A percentile compares a stretch with the other conserved stretches of the same genome.
phyloP scores from a whole-genome alignment of 352 stramenopile species.

The Phytophthora palmivora region DNA sequence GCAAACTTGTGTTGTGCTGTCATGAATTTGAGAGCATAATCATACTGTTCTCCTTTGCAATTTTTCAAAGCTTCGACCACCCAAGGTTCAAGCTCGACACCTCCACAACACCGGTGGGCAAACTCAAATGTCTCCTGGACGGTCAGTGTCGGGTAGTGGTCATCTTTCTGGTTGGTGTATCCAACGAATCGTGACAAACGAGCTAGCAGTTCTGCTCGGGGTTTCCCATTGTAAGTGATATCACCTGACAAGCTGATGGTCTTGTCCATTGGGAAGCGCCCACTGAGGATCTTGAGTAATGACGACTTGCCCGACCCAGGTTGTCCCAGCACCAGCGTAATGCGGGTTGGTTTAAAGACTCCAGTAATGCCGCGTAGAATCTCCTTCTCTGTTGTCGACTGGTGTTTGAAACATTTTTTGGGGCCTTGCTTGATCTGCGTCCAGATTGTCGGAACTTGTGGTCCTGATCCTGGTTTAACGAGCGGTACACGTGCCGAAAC shows the following conservation, averaged over 20 bases:
- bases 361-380: constrained; percentile 45
- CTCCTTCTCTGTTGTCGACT: constrained; percentile 44
- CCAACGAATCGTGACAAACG: constrained; percentile 43
- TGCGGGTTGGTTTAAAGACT: constrained; percentile 42
- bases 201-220: constrained; percentile 25
- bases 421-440: constrained; percentile 35
- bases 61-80: constrained; percentile 45
- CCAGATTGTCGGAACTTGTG: constrained; percentile 35
- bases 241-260: constrained; percentile 42
- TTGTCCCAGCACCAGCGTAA: constrained; percentile 51
- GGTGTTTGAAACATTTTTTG: constrained; percentile 22
- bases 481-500: constrained; percentile 39
- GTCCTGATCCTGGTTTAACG: constrained; percentile 32
- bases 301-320: no score
- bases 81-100: constrained; percentile 52
- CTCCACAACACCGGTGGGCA: constrained; percentile 77
- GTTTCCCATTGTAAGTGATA: constrained; percentile 56
- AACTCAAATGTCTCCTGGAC: constrained; percentile 95
- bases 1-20: constrained; percentile 47
- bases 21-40: constrained; percentile 39
- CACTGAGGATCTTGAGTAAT: constrained; percentile 46
- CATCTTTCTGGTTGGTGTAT: constrained; percentile 74
- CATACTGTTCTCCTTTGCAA: constrained; percentile 43
- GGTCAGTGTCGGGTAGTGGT: constrained; percentile 88
- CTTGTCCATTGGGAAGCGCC: constrained; percentile 51